These are phyloP conservation scores for Colletotrichum tanaceti DNA, from an alignment of 2,329 filamentous ascomycete genomes.

Conservation along the genomic window DNA sequence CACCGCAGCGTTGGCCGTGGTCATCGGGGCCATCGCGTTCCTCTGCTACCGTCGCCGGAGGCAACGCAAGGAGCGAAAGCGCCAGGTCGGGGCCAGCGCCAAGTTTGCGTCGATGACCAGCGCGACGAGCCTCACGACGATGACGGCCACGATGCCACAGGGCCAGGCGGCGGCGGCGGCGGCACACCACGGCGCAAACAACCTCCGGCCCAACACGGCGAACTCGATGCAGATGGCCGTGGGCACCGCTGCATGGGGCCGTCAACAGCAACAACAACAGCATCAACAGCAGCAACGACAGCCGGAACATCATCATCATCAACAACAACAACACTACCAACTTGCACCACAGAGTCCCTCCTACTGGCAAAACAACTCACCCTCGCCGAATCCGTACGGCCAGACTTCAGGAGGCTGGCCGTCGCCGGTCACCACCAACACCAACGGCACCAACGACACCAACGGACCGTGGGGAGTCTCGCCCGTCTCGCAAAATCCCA, in stretches of 20 bases:
- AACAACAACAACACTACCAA: neutral
- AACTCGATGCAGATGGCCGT: constrained; percentile 20
- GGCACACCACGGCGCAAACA: constrained; percentile 19
- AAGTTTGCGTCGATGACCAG: constrained; percentile 35
- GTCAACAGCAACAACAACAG: constrained; percentile 12
- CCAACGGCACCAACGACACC: constrained; percentile 17
- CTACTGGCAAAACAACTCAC: constrained; percentile 27
- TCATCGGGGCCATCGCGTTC: constrained; percentile 18
- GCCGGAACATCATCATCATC: no score
- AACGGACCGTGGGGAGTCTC: constrained; percentile 32
- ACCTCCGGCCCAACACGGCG: constrained; percentile 4
- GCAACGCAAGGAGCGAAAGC: constrained; percentile 20
- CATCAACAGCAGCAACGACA: no score
- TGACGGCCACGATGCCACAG: constrained; percentile 22
- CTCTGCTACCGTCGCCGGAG: constrained; percentile 28
- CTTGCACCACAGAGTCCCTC: constrained; percentile 23
- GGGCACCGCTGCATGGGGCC: constrained; percentile 12
- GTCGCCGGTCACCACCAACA: constrained; percentile 22
- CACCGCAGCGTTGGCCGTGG: constrained; percentile 2
- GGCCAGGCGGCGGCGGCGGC: constrained; percentile 21
- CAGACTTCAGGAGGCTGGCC: constrained; percentile 29
- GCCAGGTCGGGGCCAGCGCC: constrained; percentile 9
- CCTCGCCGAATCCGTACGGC: constrained; percentile 8
- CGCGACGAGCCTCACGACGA: constrained; percentile 38
- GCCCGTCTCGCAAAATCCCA: constrained; percentile 27